These are phyloP conservation scores for Phyllosticta paracitricarpa DNA, from an alignment of 2,329 filamentous ascomycete genomes.

Conservation along the genomic window DNA sequence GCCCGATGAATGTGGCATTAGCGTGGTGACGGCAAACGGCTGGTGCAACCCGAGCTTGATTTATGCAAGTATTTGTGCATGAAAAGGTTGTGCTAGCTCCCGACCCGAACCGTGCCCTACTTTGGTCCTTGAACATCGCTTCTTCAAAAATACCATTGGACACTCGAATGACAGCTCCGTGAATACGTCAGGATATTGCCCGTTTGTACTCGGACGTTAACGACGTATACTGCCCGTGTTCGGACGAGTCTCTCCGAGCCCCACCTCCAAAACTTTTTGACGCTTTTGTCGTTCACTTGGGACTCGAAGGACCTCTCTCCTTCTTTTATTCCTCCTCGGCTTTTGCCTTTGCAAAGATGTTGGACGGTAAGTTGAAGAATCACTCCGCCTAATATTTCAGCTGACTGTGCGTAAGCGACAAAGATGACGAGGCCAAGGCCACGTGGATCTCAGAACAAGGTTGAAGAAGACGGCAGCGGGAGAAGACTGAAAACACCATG, in stretches of 20 bases:
- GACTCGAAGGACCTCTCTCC: neutral
- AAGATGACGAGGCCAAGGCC: neutral
- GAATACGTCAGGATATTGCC: neutral
- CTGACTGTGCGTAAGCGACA: neutral
- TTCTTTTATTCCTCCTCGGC: neutral
- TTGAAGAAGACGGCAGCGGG: neutral
- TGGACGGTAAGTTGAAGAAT: neutral
- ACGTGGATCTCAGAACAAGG: neutral
- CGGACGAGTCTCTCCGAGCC: neutral
- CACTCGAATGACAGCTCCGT: neutral
- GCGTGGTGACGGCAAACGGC: neutral
- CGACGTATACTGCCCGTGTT: neutral
- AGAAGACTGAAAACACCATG: neutral
- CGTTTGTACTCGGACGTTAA: neutral
- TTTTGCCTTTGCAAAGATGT: neutral
- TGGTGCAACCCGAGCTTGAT: neutral
- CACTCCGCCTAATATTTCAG: neutral
- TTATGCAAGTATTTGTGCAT: neutral
- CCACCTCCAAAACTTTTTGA: neutral
- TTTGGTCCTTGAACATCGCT: neutral
- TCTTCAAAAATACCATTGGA: neutral
- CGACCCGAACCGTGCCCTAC: neutral
- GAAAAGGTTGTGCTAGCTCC: neutral
- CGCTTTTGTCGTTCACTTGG: neutral
- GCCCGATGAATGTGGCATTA: neutral